Base-by-base conservation (phyloP, 1,284 basidiomycete genomes). In the Schizophyllum amplum region DNA sequence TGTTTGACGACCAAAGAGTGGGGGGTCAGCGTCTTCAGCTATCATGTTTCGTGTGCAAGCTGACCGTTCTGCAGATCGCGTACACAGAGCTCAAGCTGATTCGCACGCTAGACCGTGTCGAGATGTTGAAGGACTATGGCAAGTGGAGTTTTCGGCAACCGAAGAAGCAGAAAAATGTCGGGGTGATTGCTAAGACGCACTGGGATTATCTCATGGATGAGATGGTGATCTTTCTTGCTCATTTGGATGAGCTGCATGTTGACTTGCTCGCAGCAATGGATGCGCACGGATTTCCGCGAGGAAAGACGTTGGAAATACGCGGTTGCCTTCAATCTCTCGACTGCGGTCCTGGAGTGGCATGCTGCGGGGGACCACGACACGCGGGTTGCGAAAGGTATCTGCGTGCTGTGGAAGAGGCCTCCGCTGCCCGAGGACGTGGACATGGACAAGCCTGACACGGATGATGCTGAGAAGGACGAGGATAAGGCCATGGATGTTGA, bases 121-220 rank as follows among this genome's bases (percentile, higher is more conserved):
- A 99, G 60, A 72, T 77, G 52, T 79, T 98, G 61, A 97, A 98
- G 71, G 79, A 83, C 17, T 79, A 81, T 13, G 88, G 87, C 1
- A 77, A 83, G 25, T 99, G 97, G 97, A 91, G 90, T 65, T 92
- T 97, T 67, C 78, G 95, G 52, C 97, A 99, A 66, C 92, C 94
- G 1, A 98, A 97, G 74, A 97, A 96, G 71, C 91, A 95, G 65
- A 81, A 91, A 55, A 88, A 86, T 6, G 74, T 86, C 15, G 92
- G 93, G 6, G 83, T 86, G 1, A 71, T 92, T 33, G 76, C 78
- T 4, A 98, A 98, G 71, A 83, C 89, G 0, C 94, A 98, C 65
- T 96, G 94, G 92, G 97, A 99, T 70, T 92, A 94, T 70, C 75
- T 99, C 25, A 74, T 99, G 68, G 97, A 99, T 60, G 97, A 99